Base-by-base conservation (phyloP, 805 yeast species). In the Yarrowia osloensis region DNA sequence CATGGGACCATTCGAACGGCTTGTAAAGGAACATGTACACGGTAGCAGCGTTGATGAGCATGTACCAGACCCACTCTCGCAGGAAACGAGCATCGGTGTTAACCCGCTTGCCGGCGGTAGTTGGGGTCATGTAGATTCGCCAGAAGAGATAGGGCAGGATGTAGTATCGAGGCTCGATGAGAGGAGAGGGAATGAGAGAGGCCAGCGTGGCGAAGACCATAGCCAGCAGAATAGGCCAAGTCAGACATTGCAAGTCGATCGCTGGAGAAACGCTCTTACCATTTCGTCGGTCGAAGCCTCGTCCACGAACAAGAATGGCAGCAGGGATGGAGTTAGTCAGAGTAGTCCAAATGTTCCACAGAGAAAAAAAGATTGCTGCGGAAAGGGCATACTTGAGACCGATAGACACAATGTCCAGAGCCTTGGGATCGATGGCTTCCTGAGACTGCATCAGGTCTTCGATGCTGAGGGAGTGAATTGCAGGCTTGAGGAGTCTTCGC, bases 91-190 rank as follows among this genome's bases (percentile, higher is more conserved):
- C 42, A 37, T 37, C 55, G 73, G 70, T 28, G 75, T 65, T 17
- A 73, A 74, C 68, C 71, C 71, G 21, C 69, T 71, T 26, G 61
- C 76, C 17, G 82, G 76, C 67, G 85, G 82, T 2, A 90, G 65
- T 71, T 2, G 67, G 57, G 26, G 59, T 50, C 59, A 63, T 63
- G 46, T 50, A 49, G 15, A 63, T 35, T 8, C 98, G 83, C 86
- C 93, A 91, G 44, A 92, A 76, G 13, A 89, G 75, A 74, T 85
- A 86, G 4, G 98, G 98, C 5, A 91, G 72, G 59, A 94, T 90
- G 76, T 88, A 95, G 75, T 95, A 95, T 68, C 99, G 84, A 59
- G 98, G 97, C 77, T 95, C 99, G 73, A 95, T 87, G 70, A 95
- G 80, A 5, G 98, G 99, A 0, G 97, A 88, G 22, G 98, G 97